Percentiles rank a stretch among this genome's conserved stretches.
Conservation (phyloP, 2,329 filamentous ascomycete genomes). For the Cordyceps javanica region DNA sequence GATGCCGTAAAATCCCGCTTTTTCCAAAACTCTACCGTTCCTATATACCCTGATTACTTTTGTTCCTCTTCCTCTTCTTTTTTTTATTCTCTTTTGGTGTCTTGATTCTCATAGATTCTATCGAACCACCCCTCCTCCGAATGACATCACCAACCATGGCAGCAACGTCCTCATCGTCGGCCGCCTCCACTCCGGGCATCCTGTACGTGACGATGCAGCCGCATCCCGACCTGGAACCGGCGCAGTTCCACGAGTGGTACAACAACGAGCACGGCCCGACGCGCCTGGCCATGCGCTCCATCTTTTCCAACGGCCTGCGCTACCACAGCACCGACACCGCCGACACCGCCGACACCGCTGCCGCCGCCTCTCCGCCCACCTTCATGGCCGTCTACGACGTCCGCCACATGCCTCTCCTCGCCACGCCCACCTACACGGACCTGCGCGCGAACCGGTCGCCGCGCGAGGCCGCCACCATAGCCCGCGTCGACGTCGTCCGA, state of each 20-base stretch:
- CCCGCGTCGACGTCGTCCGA: slow-evolving; percentile 58
- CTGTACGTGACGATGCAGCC: slow-evolving; percentile 87
- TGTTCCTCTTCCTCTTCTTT: neutral
- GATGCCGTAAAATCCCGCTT: neutral
- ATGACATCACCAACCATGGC: neutral
- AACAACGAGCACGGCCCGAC: slow-evolving; percentile 87
- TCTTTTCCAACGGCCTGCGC: slow-evolving; percentile 70
- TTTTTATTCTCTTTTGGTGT: neutral
- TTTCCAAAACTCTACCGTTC: neutral
- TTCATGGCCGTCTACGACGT: slow-evolving; percentile 82
- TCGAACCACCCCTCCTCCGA: neutral
- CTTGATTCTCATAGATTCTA: no score
- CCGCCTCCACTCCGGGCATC: slow-evolving; percentile 48
- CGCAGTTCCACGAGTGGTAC: slow-evolving; percentile 87
- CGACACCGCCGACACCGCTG: slow-evolving; percentile 33
- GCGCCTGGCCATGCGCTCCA: slow-evolving; percentile 67
- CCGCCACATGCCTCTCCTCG: slow-evolving; percentile 64
- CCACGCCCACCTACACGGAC: slow-evolving; percentile 61
- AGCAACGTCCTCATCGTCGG: neutral
- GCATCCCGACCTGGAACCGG: slow-evolving; percentile 53
- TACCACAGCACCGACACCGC: slow-evolving; percentile 42
- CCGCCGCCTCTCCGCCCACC: slow-evolving; percentile 55
- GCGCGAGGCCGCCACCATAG: slow-evolving; percentile 49
- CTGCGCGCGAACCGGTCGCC: slow-evolving; percentile 53
- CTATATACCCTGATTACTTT: no score